Conservation (phyloP, 306 rosid genomes). For the Citrullus colocynthis region DNA sequence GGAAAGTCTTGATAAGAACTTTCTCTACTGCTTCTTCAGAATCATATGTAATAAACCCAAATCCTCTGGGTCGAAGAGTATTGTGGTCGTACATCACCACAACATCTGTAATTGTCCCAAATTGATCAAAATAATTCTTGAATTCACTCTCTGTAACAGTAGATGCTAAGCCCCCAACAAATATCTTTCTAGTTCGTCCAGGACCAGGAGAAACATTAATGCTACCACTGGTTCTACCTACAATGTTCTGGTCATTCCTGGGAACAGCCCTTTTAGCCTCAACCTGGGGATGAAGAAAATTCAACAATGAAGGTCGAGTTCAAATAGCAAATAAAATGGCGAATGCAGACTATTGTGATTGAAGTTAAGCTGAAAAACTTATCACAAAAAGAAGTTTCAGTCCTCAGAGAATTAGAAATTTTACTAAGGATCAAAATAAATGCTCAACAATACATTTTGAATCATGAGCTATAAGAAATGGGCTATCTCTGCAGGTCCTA, state of each 20-base stretch:
- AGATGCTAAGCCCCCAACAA: constrained; percentile 97
- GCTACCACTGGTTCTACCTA: constrained; percentile 65
- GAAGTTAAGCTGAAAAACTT: neutral
- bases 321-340: neutral
- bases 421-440: neutral
- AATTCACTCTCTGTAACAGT: constrained; percentile 94
- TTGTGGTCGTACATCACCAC: constrained; percentile 99
- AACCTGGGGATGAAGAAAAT: constrained; percentile 42
- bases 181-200: constrained; percentile 87
- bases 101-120: constrained; percentile 94
- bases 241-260: constrained; percentile 78
- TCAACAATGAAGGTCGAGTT: neutral
- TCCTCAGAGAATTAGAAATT: neutral
- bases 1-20: constrained; percentile 76
- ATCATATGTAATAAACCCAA: constrained; percentile 93
- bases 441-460: neutral
- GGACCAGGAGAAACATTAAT: constrained; percentile 88
- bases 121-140: constrained; percentile 87
- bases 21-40: constrained; percentile 94
- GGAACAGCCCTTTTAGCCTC: constrained; percentile 99
- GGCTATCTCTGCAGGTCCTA: neutral
- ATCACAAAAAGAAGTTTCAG: neutral
- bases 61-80: constrained; percentile 97
- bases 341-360: neutral
- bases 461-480: neutral